Conservation (phyloP, 108 stramenopile genomes). For the Fragilariopsis cylindrus region DNA sequence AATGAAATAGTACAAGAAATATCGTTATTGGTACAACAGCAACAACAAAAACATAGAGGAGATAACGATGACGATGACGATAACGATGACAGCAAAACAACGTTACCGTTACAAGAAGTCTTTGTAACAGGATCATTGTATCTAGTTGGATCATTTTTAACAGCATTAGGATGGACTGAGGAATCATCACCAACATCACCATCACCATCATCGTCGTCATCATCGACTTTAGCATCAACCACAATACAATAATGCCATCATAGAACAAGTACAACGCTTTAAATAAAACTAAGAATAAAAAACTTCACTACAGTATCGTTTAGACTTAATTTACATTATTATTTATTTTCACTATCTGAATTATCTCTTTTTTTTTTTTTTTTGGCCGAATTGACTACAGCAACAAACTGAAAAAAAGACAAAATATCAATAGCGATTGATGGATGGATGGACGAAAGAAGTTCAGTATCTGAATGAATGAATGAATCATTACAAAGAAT, state of each 20-base stretch:
- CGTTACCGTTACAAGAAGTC: constrained; percentile 38
- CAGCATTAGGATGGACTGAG: constrained; percentile 31
- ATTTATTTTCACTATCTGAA: too few species aligned
- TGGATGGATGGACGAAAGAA: neutral
- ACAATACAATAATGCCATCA: too few species aligned
- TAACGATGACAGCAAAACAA: neutral
- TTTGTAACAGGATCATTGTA: constrained; percentile 82
- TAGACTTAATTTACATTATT: too few species aligned
- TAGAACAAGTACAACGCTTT: too few species aligned
- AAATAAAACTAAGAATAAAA: too few species aligned
- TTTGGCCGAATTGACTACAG: too few species aligned
- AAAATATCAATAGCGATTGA: neutral
- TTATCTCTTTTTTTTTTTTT: too few species aligned
- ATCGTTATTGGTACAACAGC: neutral
- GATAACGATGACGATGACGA: neutral
- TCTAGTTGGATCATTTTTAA: constrained; percentile 62
- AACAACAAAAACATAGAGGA: constrained; percentile 10
- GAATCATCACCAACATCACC: constrained; percentile 16
- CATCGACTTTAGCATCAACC: neutral
- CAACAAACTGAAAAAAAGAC: too few species aligned
- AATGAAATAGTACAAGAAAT: constrained; percentile 10
- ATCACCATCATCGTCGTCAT: neutral
- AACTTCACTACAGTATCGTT: too few species aligned
- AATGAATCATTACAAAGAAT: neutral
- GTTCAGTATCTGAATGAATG: neutral